Conservation (phyloP, 345 rosid genomes). For the Brassica carinata region DNA sequence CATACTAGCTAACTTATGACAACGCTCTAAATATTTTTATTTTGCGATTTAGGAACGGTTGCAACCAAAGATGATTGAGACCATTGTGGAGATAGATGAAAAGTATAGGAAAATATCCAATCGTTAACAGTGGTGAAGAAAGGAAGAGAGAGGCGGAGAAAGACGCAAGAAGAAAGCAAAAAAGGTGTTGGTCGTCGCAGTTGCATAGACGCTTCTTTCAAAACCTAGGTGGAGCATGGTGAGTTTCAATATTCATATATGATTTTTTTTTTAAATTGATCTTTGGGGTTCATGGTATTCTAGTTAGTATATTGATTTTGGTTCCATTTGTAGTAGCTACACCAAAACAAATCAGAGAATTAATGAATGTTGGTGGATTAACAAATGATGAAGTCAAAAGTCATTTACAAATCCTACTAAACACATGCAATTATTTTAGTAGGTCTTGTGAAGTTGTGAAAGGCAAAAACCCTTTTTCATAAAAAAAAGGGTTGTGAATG, state of each 20-base stretch:
- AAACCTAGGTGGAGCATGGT: constrained; percentile 94
- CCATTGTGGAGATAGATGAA: constrained; percentile 64
- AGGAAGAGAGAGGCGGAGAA: constrained; percentile 42
- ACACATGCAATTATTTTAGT: neutral
- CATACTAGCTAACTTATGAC: neutral
- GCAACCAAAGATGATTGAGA: constrained; percentile 31
- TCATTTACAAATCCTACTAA: constrained; percentile 59
- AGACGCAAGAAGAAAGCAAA: constrained; percentile 58
- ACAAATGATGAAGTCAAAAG: constrained; percentile 97
- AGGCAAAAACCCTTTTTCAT: no score
- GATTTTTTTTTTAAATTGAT: neutral
- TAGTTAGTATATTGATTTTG: constrained; percentile 7
- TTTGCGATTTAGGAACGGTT: constrained; percentile 21
- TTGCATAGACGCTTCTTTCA: constrained; percentile 83
- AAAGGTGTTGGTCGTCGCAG: constrained; percentile 43
- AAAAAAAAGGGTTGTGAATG: no score
- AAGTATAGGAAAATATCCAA: constrained; percentile 45
- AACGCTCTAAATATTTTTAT: neutral
- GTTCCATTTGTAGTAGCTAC: constrained; percentile 64
- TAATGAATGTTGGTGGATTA: constrained; percentile 92
- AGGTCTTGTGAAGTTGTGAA: no score
- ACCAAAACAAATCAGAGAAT: constrained; percentile 90
- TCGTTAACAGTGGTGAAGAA: constrained; percentile 31
- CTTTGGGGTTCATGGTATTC: neutral
- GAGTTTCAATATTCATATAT: neutral